Base-by-base conservation (phyloP, 352 stramenopile species). In the Pythium aristosporum region DNA sequence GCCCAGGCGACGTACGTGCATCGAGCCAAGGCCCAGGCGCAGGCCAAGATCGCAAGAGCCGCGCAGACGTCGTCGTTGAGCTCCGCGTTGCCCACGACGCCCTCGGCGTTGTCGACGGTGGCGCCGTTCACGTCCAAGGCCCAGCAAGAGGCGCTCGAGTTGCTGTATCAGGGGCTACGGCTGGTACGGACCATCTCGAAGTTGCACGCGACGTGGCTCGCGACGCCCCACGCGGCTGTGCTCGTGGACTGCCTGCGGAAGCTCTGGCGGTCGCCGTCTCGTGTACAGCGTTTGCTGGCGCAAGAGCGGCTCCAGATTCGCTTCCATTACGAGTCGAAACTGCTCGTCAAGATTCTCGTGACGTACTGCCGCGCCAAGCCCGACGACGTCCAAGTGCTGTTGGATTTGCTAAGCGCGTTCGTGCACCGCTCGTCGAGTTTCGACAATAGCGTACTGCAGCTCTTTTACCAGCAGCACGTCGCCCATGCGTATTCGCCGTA, bases 331-430 rank as follows among this genome's bases (percentile, higher is more conserved):
- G 97, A 99, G 77, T 98, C 94, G 2, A 96, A 97, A 51, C 61
- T 97, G 56, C 71, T 99, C 36, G 87, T 98, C 32, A 97, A 97
- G 67, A 98, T 97, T 70, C 77, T 99, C 43, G 90, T 99, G 20
- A 83, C 82, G 34, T 99, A 98, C 79, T 96, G 92, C 50, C 85
- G 89, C 58, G 76, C 77, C 3, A 95, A 97, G 69, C 87, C 88
- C n/a, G 85, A 96, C 25, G 95, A 99, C 65, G 89, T 98, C 3
- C 94, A 98, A 73, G 82, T 99, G 42, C 76, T 99, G 42, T 89
- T 99, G 63, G 97, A 99, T 43, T 87, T 99, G 74, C 78, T 99
- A 8, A 85, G 83, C 1, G 92, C 98, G 16, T 98, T 98, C 63
- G 57, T 98, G 43, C 91, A 99, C 56, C 94, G 86, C 34, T 94